These are phyloP conservation scores for Uronychia binucleata DNA, from an alignment of 73 alveolate genomes.

Conservation along the genomic window DNA sequence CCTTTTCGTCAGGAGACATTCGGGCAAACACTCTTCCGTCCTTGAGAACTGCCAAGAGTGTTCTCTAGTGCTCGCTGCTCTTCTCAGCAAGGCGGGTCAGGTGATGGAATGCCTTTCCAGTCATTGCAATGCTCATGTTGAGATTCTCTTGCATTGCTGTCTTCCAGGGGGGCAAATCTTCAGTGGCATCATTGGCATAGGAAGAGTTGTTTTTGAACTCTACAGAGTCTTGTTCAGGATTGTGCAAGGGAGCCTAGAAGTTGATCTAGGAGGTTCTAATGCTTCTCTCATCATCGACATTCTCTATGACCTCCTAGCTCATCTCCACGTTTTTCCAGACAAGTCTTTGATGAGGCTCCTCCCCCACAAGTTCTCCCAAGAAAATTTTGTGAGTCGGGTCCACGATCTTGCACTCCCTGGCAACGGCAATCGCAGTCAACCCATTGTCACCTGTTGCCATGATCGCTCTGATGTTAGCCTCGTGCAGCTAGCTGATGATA, in stretches of 20 bases:
- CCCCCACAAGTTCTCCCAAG: slow-evolving; percentile 49
- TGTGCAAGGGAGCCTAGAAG: background rate
- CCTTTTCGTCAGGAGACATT: slow-evolving; percentile 99
- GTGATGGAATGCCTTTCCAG: slow-evolving; percentile 80
- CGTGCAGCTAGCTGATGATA: slow-evolving; percentile 44
- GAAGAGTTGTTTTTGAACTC: background rate
- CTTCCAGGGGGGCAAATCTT: background rate
- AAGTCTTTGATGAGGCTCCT: slow-evolving; percentile 16
- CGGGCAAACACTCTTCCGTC: slow-evolving; percentile 96
- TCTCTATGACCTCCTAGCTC: slow-evolving; percentile 7
- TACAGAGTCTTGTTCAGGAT: background rate
- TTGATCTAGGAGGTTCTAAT: too few relatives aligned
- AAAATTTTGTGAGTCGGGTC: slow-evolving; percentile 38
- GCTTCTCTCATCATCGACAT: background rate
- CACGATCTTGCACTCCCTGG: slow-evolving; percentile 79
- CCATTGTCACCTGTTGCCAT: slow-evolving; percentile 96
- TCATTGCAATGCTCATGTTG: slow-evolving; percentile 57
- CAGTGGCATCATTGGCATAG: background rate
- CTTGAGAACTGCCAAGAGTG: slow-evolving; percentile 67
- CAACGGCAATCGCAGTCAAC: slow-evolving; percentile 84
- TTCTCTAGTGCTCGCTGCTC: slow-evolving; percentile 27
- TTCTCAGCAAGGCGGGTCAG: slow-evolving; percentile 21
- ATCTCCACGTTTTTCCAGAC: slow-evolving; percentile 40
- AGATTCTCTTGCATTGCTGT: background rate
- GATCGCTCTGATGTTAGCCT: slow-evolving; percentile 81